Evolutionary conservation across 2,329 filamentous ascomycete species (phyloP), one percentile per base, ranked within the genome.

Genomic region (Cytospora leucostoma): DNA sequence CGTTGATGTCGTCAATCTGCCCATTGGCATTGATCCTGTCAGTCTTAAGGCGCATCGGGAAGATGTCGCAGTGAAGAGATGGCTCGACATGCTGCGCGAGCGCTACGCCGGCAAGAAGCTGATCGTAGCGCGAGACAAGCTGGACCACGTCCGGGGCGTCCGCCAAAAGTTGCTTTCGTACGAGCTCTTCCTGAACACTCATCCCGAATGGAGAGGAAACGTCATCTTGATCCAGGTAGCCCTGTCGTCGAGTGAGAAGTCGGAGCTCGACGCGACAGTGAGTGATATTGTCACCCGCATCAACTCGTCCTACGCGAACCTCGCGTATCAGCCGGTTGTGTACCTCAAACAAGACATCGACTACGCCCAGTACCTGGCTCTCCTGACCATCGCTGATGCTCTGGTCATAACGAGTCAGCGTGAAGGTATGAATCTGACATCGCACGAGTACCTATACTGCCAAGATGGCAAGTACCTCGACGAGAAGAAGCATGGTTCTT

Each of bases 351-450:
- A 98, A 75, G 94, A 98, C 70, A 95, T 98, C 65, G 89, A 91
- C 63, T 97, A 96, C 72, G 82, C 91, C 0, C 93, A 97, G 73
- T 98, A 97, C 71, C 84, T 98, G n/a, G 94, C 93, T 1, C 81
- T 98, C 8, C 83, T 97, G 54, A 92, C 92, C 3, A 89, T 96
- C 59, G 95, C 94, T 2, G 93, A 98, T 77, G 91, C 90, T 3
- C 80, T 98, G 56, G 95, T 97, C 86, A 95, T 98, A 71, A 96
- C 94, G 2, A 96, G 92, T 73, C 87, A 98, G 70, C 92, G 95
- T 59, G 94, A 98, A 74, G 94, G 94, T 67, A 98, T 98, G 95
- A 98, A 97, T 73, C 78, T 98, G 62, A 97, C 94, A 0, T 93
- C 91, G 7, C 95, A 98, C 73, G 94, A 98, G 74, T 98, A 93